Evolutionary conservation across 345 rosid species (phyloP).

Genomic region (Linum tenue): DNA sequence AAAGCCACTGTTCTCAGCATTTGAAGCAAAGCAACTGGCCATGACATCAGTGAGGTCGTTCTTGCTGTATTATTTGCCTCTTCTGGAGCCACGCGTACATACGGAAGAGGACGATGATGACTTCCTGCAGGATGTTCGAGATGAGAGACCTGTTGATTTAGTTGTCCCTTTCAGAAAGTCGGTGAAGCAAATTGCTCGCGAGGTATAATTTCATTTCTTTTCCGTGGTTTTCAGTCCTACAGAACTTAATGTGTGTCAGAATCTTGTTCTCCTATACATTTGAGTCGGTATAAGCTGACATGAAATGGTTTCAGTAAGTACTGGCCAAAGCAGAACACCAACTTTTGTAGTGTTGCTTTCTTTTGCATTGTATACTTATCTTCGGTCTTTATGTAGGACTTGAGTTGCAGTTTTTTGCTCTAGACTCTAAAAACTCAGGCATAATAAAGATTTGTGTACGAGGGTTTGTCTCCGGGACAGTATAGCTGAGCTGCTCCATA

Average conservation of each 20-base stretch:
- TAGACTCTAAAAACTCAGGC: not conserved
- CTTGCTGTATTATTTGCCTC: conserved; percentile 74
- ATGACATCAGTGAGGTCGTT: conserved; percentile 84
- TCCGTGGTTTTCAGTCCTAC: not conserved
- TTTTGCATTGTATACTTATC: not conserved
- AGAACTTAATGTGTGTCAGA: no score
- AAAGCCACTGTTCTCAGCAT: conserved; percentile 79
- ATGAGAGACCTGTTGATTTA: conserved; percentile 43
- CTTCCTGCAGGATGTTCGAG: conserved; percentile 44
- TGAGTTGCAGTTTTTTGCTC: not conserved
- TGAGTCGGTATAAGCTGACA: not conserved
- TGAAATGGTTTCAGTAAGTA: no score
- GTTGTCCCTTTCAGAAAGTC: conserved; percentile 82
- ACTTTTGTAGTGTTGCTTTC: no score
- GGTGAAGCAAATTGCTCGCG: conserved; percentile 74
- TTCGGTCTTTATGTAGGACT: not conserved
- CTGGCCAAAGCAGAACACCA: not conserved
- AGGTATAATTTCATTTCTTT: conserved; percentile 35
- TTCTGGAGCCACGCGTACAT: conserved; percentile 59
- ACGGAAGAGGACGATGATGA: conserved; percentile 62
- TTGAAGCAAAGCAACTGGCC: conserved; percentile 62
- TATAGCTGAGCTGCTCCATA: not conserved
- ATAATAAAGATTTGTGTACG: not conserved
- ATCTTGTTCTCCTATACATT: not conserved
- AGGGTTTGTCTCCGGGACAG: not conserved